Evolutionary conservation across 768 basidiomycete genomes (phyloP), one percentile per base, ranked within the genome.

Genomic region (Termitomyces sp.): DNA sequence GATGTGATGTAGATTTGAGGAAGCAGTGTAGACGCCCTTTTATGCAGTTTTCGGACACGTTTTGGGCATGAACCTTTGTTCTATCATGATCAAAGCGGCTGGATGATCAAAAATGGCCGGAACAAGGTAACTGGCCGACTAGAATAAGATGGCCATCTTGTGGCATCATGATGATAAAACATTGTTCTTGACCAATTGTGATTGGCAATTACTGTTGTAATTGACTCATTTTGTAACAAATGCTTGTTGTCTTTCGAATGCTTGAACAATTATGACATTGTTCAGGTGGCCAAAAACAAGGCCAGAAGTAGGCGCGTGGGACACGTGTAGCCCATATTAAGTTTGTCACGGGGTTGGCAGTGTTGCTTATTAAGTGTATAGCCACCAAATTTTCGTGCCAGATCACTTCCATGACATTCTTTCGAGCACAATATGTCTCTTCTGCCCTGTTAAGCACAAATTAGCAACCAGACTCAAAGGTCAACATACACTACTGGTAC

Each of bases 61-160:
- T 65, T 55, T 61, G 47, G 64, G 58, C 61, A 58, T 65, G 61
- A 49, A 36, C 58, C 62, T 62, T 67, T 67, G 66, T 67, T 65
- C 54, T 63, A 65, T 65, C 58, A 59, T 46, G 46, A 54, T 54
- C 37, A 59, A 55, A 53, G 50, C 47, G 52, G 37, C 34, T 58
- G n/a, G 34, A 58, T 59, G 36, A 58, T 59, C 66, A 65, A 65
- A 62, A 53, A 57, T 57, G 55, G 55, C 56, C 57, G 54, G 52
- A 62, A 62, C 61, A 61, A 64, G 57, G 61, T 52, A 46, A 13
- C 16, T 44, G 42, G 52, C 52, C 52, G 24, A 53, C 18, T 39
- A 41, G 53, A 42, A 54, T 30, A 54, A 44, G 31, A 53, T 20
- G 55, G 42, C 42, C 45, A 52, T 42, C 27, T 30, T 39, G 7